These are phyloP conservation scores for Alnus rubra DNA, from an alignment of 306 rosid genomes.

Conservation along the genomic window DNA sequence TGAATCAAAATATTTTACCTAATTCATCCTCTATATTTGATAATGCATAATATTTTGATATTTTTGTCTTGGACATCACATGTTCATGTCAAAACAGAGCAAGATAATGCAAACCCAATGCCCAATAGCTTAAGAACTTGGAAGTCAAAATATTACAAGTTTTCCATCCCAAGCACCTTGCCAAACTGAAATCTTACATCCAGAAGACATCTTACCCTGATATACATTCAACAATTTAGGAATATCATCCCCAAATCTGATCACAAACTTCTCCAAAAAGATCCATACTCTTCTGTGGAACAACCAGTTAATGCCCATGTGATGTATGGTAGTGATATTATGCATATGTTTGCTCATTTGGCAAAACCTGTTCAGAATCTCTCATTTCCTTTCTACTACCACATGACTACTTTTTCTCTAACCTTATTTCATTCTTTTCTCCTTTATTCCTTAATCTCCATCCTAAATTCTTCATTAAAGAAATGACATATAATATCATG, in stretches of 20 bases:
- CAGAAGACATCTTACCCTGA: not conserved
- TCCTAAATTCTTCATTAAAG: too few species aligned
- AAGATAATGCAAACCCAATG: not conserved
- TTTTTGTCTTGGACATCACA: not conserved
- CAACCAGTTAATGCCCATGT: too few species aligned
- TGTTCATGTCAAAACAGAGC: not conserved
- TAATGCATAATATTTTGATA: not conserved
- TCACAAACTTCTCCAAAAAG: conserved; percentile 22
- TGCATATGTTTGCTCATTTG: too few species aligned
- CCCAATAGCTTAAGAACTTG: not conserved
- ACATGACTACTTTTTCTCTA: too few species aligned
- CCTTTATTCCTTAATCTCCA: too few species aligned
- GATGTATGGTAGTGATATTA: too few species aligned
- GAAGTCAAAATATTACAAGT: not conserved
- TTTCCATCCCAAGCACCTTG: not conserved
- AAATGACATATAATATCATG: too few species aligned
- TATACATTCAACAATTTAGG: conserved; percentile 15
- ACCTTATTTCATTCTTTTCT: too few species aligned
- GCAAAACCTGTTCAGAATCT: too few species aligned
- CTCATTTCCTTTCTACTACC: too few species aligned
- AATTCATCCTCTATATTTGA: too few species aligned
- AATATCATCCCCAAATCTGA: not conserved
- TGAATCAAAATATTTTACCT: too few species aligned
- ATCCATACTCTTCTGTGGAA: not conserved
- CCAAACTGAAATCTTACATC: not conserved